Evolutionary conservation across 2,329 filamentous ascomycete species (phyloP), one percentile per base, ranked within the genome.

Genomic region (Fusarium continuum): DNA sequence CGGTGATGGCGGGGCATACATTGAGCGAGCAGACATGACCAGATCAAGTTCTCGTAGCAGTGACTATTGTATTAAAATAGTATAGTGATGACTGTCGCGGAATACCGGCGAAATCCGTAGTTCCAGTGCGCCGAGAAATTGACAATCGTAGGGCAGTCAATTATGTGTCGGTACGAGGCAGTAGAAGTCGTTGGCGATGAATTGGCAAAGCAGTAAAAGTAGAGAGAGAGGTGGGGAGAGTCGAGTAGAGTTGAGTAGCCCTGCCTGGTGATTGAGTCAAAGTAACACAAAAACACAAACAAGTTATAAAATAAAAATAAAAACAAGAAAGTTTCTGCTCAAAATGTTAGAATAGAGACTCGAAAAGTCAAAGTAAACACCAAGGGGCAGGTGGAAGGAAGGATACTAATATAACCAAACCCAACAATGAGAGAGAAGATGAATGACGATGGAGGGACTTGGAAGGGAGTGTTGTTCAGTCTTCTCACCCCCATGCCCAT

Each of bases 331-430:
- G 20, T 14, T 16, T 50, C 44, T 38, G 17, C 32, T 32, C 26
- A n/a, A 5, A 48, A 22, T 13, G 45, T 39, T 9, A 28, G 23
- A 16, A 55, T 19, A 39, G 9, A 34, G 34, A 28, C 20, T 45
- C 39, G 11, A 31, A 17, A 35, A 22, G 54, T 19, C 13, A 45
- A 45, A n/a, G 26, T 19, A 36, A 45, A 47, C 47, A 52, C 44
- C 32, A 55, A 64, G 54, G 53, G 47, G 64, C 44, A 53, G 51
- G 32, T 41, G 57, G n/a, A n/a, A n/a, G n/a, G n/a, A 32, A 57
- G 41, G 43, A 64, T 43, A 67, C 57, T 70, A 70, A 70, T 60
- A 61, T 68, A 69, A 23, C 28, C 23, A 44, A 52, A 59, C 34
- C 59, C 60, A 67, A 53, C 38, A 66, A 64, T 49, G 46, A 25